phyloP scores from a whole-genome alignment of 768 basidiomycete species.

The Mycena maculata region DNA sequence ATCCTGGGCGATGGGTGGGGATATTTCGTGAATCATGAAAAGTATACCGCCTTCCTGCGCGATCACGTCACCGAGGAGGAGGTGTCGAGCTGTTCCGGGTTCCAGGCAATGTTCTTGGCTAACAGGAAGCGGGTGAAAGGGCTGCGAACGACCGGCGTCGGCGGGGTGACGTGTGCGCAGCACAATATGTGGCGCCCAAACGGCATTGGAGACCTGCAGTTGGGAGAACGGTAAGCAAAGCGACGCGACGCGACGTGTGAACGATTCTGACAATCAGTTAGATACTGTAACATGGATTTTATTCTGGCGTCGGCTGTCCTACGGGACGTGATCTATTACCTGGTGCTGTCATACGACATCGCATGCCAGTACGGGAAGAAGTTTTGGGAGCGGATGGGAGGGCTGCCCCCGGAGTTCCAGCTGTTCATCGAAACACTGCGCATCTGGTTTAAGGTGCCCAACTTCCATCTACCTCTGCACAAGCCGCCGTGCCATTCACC shows the following conservation, averaged over 20 bases:
- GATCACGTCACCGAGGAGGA: constrained; percentile 19
- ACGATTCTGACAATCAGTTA: not conserved
- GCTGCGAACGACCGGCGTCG: constrained; percentile 24
- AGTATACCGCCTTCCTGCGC: not conserved
- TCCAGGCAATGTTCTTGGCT: constrained; percentile 19
- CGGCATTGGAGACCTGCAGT: constrained; percentile 36
- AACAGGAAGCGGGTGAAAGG: constrained; percentile 23
- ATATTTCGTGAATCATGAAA: not conserved
- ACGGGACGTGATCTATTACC: not conserved
- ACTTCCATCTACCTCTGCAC: constrained; percentile 39
- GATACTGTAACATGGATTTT: constrained; percentile 22
- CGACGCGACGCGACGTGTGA: too few relatives aligned
- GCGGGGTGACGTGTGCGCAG: constrained; percentile 22
- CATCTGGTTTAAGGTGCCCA: constrained; percentile 32
- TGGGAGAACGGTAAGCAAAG: constrained; percentile 30
- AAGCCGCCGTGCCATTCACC: constrained; percentile 27
- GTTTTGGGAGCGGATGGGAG: constrained; percentile 18
- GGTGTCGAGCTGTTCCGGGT: constrained; percentile 20
- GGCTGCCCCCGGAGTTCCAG: not conserved
- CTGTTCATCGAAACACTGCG: not conserved
- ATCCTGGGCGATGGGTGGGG: constrained; percentile 5
- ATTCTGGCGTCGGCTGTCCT: not conserved
- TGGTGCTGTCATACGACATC: constrained; percentile 38
- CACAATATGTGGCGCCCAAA: constrained; percentile 27
- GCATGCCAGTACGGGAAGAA: constrained; percentile 36